Evolutionary conservation across 1,139 yeast genomes (phyloP).

Genomic region (Eremothecium coryli): DNA sequence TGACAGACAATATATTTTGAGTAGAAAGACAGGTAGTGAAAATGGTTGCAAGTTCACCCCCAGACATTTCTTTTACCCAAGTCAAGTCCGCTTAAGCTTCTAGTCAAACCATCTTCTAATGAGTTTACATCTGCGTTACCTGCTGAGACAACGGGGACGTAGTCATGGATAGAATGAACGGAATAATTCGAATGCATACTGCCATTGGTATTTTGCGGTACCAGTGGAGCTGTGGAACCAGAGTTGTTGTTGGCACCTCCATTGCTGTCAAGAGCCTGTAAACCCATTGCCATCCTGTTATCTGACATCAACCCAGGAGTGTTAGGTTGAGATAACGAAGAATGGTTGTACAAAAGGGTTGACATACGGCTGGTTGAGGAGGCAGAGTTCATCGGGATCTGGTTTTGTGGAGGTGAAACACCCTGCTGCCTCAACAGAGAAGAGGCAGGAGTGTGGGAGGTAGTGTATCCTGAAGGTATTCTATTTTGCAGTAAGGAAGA

Average conservation of each 20-base stretch:
- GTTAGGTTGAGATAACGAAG: conserved; percentile 26
- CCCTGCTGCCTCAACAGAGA: conserved; percentile 28
- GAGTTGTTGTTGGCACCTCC: conserved; percentile 9
- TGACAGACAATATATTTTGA: too few species aligned
- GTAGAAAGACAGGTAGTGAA: too few species aligned
- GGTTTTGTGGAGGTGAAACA: conserved; percentile 23
- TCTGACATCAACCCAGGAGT: conserved; percentile 28
- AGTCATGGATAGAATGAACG: conserved; percentile 26
- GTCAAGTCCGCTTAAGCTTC: conserved; percentile 29
- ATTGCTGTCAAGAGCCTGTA: conserved; percentile 12
- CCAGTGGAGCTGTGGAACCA: conserved; percentile 14
- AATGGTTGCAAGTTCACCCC: conserved; percentile 8
- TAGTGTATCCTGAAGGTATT: conserved; percentile 30
- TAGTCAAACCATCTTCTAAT: conserved; percentile 26
- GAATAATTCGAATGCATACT: conserved; percentile 30
- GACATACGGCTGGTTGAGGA: conserved; percentile 9
- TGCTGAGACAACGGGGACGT: conserved; percentile 9
- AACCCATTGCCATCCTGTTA: conserved; percentile 17
- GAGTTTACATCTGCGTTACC: conserved; percentile 14
- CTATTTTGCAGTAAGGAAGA: conserved; percentile 22
- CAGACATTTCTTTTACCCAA: conserved; percentile 14
- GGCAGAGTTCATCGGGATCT: conserved; percentile 14
- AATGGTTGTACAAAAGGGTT: conserved; percentile 10
- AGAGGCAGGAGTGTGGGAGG: conserved; percentile 19
- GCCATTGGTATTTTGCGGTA: conserved; percentile 29